These are phyloP conservation scores for Globisporangium yorkense DNA, from an alignment of 352 stramenopile genomes.

Conservation along the genomic window DNA sequence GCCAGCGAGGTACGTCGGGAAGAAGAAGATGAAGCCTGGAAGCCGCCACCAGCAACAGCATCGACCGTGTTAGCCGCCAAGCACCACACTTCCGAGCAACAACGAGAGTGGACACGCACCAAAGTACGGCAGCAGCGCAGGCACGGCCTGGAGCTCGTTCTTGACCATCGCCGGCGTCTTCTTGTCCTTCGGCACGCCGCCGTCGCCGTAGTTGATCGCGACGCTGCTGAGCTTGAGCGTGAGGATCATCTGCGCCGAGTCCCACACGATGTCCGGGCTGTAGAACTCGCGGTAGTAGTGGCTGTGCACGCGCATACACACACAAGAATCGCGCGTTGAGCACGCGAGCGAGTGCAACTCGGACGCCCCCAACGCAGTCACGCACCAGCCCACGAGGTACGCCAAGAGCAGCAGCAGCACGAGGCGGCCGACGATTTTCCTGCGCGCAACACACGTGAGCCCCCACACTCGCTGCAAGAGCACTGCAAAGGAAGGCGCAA, in stretches of 20 bases:
- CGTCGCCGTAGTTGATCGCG: slow-evolving; percentile 82
- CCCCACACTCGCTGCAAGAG: background rate
- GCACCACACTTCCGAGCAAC: background rate
- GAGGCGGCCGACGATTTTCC: slow-evolving; percentile 57
- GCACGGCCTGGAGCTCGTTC: slow-evolving; percentile 62
- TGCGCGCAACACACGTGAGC: slow-evolving; percentile 7
- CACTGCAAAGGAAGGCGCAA: background rate
- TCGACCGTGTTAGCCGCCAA: background rate
- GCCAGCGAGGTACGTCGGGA: slow-evolving; percentile 80
- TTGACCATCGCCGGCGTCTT: slow-evolving; percentile 68
- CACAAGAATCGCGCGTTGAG: background rate
- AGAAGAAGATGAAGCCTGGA: slow-evolving; percentile 83
- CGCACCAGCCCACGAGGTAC: slow-evolving; percentile 66
- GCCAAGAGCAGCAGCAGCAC: slow-evolving; percentile 50
- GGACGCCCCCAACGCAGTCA: background rate
- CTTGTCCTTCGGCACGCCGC: slow-evolving; percentile 57
- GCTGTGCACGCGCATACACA: slow-evolving; percentile 15
- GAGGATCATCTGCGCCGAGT: slow-evolving; percentile 83
- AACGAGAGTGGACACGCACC: slow-evolving; percentile 18
- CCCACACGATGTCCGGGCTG: slow-evolving; percentile 76
- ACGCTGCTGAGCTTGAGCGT: slow-evolving; percentile 79
- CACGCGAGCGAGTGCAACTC: background rate
- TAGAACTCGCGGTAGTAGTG: slow-evolving; percentile 85
- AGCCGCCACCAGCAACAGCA: background rate
- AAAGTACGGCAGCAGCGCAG: slow-evolving; percentile 65